Conservation (phyloP, 495 filamentous ascomycete species). For the Bacidia rubella region DNA sequence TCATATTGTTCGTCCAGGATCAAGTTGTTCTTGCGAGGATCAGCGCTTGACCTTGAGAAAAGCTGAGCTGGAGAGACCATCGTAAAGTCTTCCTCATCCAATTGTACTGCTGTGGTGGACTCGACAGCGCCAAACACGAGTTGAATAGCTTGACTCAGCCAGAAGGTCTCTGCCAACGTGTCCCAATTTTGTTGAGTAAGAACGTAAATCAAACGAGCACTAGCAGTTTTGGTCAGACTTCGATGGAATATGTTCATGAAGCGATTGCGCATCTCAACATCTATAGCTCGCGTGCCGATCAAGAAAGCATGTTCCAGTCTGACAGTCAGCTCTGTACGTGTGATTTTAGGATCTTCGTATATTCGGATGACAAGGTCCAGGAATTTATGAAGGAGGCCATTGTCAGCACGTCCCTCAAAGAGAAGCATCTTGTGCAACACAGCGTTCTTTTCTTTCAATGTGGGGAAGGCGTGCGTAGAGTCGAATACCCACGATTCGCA, state of each 20-base stretch:
- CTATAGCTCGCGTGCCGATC: constrained; percentile 83
- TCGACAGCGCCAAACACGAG: constrained; percentile 82
- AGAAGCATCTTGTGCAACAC: constrained; percentile 94
- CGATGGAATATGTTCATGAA: constrained; percentile 92
- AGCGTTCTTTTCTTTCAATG: constrained; percentile 93
- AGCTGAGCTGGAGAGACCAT: constrained; percentile 55
- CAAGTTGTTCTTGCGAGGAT: constrained; percentile 52
- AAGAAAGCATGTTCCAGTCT: constrained; percentile 95
- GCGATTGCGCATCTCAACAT: constrained; percentile 92
- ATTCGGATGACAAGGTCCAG: constrained; percentile 92
- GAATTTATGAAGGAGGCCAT: constrained; percentile 76
- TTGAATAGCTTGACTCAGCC: constrained; percentile 88
- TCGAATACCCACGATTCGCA: constrained; percentile 95
- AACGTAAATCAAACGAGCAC: constrained; percentile 73
- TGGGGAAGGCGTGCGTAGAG: constrained; percentile 84
- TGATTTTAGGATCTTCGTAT: constrained; percentile 92
- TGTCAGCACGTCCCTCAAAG: constrained; percentile 74
- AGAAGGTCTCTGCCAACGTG: constrained; percentile 83
- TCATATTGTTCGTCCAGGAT: constrained; percentile 77
- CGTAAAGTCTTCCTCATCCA: constrained; percentile 75
- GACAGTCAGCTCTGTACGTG: constrained; percentile 87
- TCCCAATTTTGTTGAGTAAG: constrained; percentile 96
- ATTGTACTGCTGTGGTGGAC: constrained; percentile 57
- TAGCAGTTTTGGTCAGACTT: constrained; percentile 75
- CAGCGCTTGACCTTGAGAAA: constrained; percentile 49